Evolutionary conservation across 192 early-diverging fungal species (phyloP), one percentile per base, ranked within the genome.

Genomic region (Coemansia sp.): DNA sequence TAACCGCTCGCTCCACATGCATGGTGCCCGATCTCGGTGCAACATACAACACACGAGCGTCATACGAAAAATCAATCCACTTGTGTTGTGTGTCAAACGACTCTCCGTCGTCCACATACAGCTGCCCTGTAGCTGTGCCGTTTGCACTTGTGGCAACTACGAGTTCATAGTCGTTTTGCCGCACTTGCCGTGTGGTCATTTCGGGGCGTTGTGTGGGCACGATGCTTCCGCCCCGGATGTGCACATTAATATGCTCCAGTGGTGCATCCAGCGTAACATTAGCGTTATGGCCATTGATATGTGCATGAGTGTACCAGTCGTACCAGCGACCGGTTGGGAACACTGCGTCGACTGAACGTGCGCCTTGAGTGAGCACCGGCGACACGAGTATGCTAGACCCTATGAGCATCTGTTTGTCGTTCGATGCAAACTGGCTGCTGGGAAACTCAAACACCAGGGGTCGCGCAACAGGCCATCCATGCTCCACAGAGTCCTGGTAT

Each of bases 251-350:
- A 8, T 83, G 73, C n/a, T 84, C 84, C 18, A 81, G 55, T 1
- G 77, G 78, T 1, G 84, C 79, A 32, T 76, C 81, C 8, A 89
- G 59, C 0, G 65, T 71, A n/a, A 81, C 62, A 55, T 61, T 69
- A 19, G 57, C 57, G 14, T 67, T 64, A 4, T 37, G 19, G 37
- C 64, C 73, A 12, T 59, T 41, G 24, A 61, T 60, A 3, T 23
- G 35, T 14, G 52, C 52, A 53, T 75, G 70, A 4, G 59, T 80
- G 48, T 78, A 76, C 65, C 83, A 83, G 64, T 89, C 84, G 57
- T 89, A 90, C 88, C 88, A 90, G 0, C 68, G 59, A 13, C 86
- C 86, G 1, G 54, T 43, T 0, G 89, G 89, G 73, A 89, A 87
- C 62, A 86, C 83, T 0, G 86, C 87, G 20, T 66, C 65, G 23